A percentile compares a stretch with the other conserved stretches of the same genome.
Conservation (phyloP, 2,329 filamentous ascomycete genomes). For the Dryadomyces quercivorus region DNA sequence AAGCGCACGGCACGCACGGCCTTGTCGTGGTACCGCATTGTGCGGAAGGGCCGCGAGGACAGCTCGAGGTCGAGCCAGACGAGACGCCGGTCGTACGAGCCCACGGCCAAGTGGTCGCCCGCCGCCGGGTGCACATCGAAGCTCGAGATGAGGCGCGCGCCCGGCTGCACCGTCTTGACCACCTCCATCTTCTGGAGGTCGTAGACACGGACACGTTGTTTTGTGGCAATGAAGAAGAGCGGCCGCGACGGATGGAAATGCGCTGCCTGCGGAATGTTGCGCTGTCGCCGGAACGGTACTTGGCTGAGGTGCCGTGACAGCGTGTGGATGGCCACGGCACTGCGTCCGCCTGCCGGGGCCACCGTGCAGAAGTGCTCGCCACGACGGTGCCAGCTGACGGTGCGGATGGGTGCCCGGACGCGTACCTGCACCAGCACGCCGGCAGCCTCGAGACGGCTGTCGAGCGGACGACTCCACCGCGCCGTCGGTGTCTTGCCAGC, state of each 20-base stretch:
- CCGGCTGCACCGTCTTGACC: slow-evolving; percentile 85
- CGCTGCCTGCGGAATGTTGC: slow-evolving; percentile 71
- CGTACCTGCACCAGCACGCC: slow-evolving; percentile 73
- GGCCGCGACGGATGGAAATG: slow-evolving; percentile 92
- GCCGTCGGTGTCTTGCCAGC: slow-evolving; percentile 56
- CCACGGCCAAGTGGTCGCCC: slow-evolving; percentile 87
- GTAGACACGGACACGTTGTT: slow-evolving; percentile 85
- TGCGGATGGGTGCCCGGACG: slow-evolving; percentile 70
- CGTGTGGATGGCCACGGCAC: slow-evolving; percentile 86
- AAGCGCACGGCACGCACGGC: slow-evolving; percentile 84
- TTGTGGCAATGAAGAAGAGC: slow-evolving; percentile 91
- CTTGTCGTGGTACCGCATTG: slow-evolving; percentile 84
- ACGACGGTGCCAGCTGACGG: slow-evolving; percentile 83
- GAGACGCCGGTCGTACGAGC: slow-evolving; percentile 85
- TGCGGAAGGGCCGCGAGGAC: slow-evolving; percentile 85
- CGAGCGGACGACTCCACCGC: slow-evolving; percentile 73
- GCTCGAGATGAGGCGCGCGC: slow-evolving; percentile 83
- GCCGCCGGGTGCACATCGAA: slow-evolving; percentile 79
- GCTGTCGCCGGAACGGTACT: slow-evolving; percentile 71
- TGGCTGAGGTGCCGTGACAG: slow-evolving; percentile 91
- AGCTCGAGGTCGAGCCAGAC: slow-evolving; percentile 97
- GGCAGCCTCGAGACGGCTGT: slow-evolving; percentile 57
- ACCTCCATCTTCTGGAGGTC: slow-evolving; percentile 86
- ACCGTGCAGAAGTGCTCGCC: slow-evolving; percentile 93
- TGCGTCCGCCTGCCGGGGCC: slow-evolving; percentile 64